Evolutionary conservation across 1,139 yeast species (phyloP), one percentile per base, ranked within the genome.

Genomic region (Saccharomyces hybrid): DNA sequence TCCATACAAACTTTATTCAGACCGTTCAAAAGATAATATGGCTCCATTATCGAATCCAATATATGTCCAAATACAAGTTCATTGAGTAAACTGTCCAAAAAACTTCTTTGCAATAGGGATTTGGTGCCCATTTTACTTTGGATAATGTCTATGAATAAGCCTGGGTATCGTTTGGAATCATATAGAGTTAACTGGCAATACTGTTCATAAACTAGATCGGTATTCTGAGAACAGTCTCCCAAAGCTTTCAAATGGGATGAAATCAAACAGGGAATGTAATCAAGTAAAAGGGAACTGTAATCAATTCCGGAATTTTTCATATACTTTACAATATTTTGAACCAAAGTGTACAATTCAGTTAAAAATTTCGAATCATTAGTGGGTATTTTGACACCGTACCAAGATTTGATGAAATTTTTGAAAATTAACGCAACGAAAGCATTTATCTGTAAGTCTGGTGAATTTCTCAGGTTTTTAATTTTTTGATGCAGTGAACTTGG

Each of bases 371-470:
- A 60, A 50, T 64, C 65, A 7, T 56, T 25, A 2, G 67, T 58
- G 4, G 64, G 63, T 3, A 68, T 61, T 52, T 65, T 68, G 11
- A 55, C 32, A 8, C 70, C 70, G 53, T 67, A 67, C 71, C 71
- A 68, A 14, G 62, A 50, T 6, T 54, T 54, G 5, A 68, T 52
- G 53, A 63, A 67, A 52, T 65, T 67, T 51, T 63, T 58, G 29
- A 64, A 52, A 9, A 67, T 48, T 31, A 68, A 56, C 6, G 65
- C 60, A 25, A 59, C 34, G 9, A 68, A 56, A 2, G 70, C 63
- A 51, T 63, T 61, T 1, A 61, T 46, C n/a, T 65, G 57, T 25
- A 67, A 53, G 29, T 59, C 60, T 5, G 58, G 47, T 5, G 38
- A 19, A 5, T 46, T 41, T 3, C 58, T 49, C 25, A 64, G 32